Conservation (phyloP, 805 yeast genomes). For the Kazachstania kunashirensis region DNA sequence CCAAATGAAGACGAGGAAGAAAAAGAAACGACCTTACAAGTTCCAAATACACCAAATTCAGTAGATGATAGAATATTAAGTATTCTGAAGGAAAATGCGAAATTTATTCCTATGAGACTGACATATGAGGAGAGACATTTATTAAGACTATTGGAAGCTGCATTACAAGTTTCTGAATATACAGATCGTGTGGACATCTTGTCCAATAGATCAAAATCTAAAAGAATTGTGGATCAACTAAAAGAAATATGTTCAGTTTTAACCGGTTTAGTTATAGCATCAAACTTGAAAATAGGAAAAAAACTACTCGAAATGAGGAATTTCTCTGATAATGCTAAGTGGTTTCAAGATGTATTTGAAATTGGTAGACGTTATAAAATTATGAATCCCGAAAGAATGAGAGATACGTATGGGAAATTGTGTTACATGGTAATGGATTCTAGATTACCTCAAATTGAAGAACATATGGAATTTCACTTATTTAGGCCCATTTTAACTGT, state of each 20-base stretch:
- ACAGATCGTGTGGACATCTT: slow-evolving; percentile 70
- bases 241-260: slow-evolving; percentile 70
- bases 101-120: slow-evolving; percentile 60
- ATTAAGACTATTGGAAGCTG: slow-evolving; percentile 60
- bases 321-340: slow-evolving; percentile 57
- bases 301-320: slow-evolving; percentile 54
- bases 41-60: slow-evolving; percentile 8
- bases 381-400: slow-evolving; percentile 76
- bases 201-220: slow-evolving; percentile 56
- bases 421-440: slow-evolving; percentile 85
- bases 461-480: slow-evolving; percentile 65
- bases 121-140: slow-evolving; percentile 60
- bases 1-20: slow-evolving; percentile 15
- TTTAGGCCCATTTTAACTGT: slow-evolving; percentile 66
- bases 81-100: slow-evolving; percentile 36
- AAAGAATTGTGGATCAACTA: slow-evolving; percentile 60
- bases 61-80: slow-evolving; percentile 27
- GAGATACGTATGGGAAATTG: slow-evolving; percentile 68
- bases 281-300: slow-evolving; percentile 62
- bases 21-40: slow-evolving; percentile 10
- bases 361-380: slow-evolving; percentile 74
- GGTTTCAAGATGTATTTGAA: slow-evolving; percentile 66
- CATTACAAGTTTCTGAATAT: slow-evolving; percentile 67
- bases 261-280: slow-evolving; percentile 71
- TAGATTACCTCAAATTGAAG: slow-evolving; percentile 56